phyloP scores from a whole-genome alignment of 2,329 filamentous ascomycete species.

The Fusarium staphyleae region DNA sequence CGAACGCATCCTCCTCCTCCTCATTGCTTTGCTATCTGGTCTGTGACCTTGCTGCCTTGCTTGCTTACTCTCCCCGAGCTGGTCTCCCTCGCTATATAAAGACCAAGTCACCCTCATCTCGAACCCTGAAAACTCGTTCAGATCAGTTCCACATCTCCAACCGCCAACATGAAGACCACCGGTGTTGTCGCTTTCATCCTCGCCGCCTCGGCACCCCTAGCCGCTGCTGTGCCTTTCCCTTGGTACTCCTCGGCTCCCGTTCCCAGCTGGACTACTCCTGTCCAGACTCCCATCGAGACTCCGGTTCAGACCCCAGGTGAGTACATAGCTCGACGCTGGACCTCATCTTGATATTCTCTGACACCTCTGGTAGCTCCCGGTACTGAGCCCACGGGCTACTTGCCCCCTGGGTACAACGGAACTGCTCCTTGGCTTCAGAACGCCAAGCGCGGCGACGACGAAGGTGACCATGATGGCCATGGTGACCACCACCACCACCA shows the following conservation, averaged over 20 bases:
- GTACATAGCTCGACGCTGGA: background rate
- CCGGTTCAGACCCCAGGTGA: slow-evolving; percentile 1
- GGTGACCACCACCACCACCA: too few relatives aligned
- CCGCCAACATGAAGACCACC: slow-evolving; percentile 38
- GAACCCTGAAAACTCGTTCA: background rate
- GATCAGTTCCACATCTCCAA: background rate
- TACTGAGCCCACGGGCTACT: background rate
- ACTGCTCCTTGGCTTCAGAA: slow-evolving; percentile 15
- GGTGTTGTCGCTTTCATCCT: slow-evolving; percentile 28
- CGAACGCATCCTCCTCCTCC: background rate
- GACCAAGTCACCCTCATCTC: background rate
- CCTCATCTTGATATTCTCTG: background rate
- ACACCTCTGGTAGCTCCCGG: background rate
- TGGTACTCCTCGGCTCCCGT: slow-evolving; percentile 9
- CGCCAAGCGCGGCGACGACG: background rate
- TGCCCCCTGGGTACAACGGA: slow-evolving; percentile 11
- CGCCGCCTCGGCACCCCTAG: slow-evolving; percentile 29
- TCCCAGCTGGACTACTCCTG: slow-evolving; percentile 8
- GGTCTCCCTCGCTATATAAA: slow-evolving; percentile 10
- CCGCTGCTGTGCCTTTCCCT: slow-evolving; percentile 17
- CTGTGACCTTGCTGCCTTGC: slow-evolving; percentile 25
- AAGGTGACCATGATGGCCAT: background rate
- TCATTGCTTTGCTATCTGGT: slow-evolving; percentile 7
- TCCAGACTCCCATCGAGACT: background rate
- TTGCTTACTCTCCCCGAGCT: slow-evolving; percentile 10